phyloP scores from a whole-genome alignment of 2,329 filamentous ascomycete species.

The Penicillium sp. region DNA sequence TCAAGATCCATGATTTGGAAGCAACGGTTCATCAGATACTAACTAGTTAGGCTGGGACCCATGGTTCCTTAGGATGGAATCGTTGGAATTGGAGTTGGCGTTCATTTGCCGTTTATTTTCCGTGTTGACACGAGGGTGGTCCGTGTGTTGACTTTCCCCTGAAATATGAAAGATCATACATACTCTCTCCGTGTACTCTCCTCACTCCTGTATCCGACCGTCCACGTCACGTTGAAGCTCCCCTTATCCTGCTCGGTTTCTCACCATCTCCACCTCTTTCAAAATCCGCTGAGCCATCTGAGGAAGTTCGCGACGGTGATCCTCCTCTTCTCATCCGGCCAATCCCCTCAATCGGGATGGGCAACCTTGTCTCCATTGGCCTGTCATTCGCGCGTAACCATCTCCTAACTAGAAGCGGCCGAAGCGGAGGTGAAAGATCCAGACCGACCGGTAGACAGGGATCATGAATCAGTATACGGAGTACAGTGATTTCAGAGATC shows the following conservation, averaged over 20 bases:
- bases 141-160: constrained; percentile 4
- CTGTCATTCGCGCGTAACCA: constrained; percentile 11
- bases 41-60: background rate
- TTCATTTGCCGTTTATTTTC: background rate
- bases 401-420: background rate
- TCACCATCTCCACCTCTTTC: constrained; percentile 6
- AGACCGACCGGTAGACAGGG: background rate
- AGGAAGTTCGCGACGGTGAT: constrained; percentile 13
- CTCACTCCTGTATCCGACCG: background rate
- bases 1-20: constrained; percentile 10
- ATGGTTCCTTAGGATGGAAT: constrained; percentile 2
- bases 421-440: background rate
- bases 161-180: background rate
- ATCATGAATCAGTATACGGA: background rate
- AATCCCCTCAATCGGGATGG: constrained; percentile 8
- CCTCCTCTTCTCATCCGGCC: constrained; percentile 2
- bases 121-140: constrained; percentile 4
- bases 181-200: background rate
- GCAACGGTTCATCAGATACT: background rate
- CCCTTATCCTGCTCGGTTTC: background rate
- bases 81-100: background rate
- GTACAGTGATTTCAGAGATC: background rate
- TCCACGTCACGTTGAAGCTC: background rate
- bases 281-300: constrained; percentile 13
- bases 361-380: constrained; percentile 10